Base-by-base conservation (phyloP, 106 monocot genomes). In the Apostasia ramifera region DNA sequence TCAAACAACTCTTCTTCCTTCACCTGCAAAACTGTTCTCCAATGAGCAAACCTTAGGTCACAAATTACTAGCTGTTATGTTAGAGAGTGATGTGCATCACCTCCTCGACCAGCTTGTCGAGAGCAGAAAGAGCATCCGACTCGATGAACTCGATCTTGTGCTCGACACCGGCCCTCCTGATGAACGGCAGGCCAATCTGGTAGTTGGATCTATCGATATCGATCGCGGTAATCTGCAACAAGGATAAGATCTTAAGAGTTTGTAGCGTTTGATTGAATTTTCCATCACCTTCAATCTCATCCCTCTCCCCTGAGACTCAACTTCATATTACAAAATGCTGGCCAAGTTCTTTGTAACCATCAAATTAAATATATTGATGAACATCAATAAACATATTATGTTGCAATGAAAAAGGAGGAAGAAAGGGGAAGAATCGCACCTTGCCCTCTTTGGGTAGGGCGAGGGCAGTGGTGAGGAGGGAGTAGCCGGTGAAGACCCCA, bases 401-500 rank as follows among this genome's bases (percentile, higher is more conserved):
- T 7, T 5, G 59, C 4, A 4, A 12, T n/a, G 5, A 59, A 59
- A n/a, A 42, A 63, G 38, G 0, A 41, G 0, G 12, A 3, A 70
- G 47, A 2, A 38, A 37, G 50, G 5, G 10, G 4, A 5, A 38
- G 6, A 49, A 46, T 37, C 41, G 8, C 38, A 84, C 84, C 80
- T 80, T 80, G 40, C 69, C 84, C 66, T 84, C 77, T 40, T 73
- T 14, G 0, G 84, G 84, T 54, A 84, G 66, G 37, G 84, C 84
- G 15, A 84, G 68, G 50, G 80, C 84, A 2, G 84, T 80, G 2
- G 76, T 38, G 13, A 84, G 80, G 60, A 84, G 80, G 3, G 84
- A 84, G 60, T 84, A 84, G 37, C 84, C 84, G 0, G 84, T 84
- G 73, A 80, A 84, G 3, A 80, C 83, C 5, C 83, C 83, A 3